Conservation (phyloP, 352 stramenopile genomes). For the Pythium phragmiticola region DNA sequence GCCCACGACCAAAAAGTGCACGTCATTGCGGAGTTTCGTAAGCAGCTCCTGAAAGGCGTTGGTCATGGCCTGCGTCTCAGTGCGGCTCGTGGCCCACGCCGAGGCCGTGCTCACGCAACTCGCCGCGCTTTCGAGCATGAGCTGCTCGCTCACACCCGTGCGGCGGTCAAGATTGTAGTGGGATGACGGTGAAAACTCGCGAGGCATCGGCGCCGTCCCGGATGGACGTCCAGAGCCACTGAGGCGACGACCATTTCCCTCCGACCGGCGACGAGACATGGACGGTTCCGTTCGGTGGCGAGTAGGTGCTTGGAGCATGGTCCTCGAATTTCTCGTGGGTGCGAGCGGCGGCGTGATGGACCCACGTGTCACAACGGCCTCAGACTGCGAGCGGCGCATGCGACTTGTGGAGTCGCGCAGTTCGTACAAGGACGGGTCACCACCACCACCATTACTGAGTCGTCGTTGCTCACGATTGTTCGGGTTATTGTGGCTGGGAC, state of each 20-base stretch:
- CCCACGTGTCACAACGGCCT: constrained; percentile 8
- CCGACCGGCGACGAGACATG: constrained; percentile 8
- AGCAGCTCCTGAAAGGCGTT: constrained; percentile 77
- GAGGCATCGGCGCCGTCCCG: not conserved
- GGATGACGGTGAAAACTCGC: constrained; percentile 17
- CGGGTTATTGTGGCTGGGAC: constrained; percentile 6
- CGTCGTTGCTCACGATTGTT: constrained; percentile 5
- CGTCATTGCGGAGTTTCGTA: constrained; percentile 70
- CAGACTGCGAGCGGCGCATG: constrained; percentile 27
- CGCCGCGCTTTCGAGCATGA: constrained; percentile 47
- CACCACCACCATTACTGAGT: constrained; percentile 2
- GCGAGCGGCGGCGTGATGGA: constrained; percentile 5
- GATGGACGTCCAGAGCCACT: constrained; percentile 11
- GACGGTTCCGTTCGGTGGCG: constrained; percentile 1
- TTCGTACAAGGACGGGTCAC: constrained; percentile 24
- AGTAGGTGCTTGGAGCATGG: constrained; percentile 15
- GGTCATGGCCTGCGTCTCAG: constrained; percentile 69
- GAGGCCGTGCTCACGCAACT: constrained; percentile 73
- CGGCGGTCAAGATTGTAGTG: constrained; percentile 48
- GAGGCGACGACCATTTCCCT: constrained; percentile 2
- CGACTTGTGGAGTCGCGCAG: constrained; percentile 20
- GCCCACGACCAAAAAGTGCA: constrained; percentile 84
- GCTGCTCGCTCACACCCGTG: constrained; percentile 46
- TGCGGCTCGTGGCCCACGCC: constrained; percentile 73
- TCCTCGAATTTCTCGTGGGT: constrained; percentile 18